phyloP scores from a whole-genome alignment of 2,329 filamentous ascomycete genomes.

The Penicillium sp. region DNA sequence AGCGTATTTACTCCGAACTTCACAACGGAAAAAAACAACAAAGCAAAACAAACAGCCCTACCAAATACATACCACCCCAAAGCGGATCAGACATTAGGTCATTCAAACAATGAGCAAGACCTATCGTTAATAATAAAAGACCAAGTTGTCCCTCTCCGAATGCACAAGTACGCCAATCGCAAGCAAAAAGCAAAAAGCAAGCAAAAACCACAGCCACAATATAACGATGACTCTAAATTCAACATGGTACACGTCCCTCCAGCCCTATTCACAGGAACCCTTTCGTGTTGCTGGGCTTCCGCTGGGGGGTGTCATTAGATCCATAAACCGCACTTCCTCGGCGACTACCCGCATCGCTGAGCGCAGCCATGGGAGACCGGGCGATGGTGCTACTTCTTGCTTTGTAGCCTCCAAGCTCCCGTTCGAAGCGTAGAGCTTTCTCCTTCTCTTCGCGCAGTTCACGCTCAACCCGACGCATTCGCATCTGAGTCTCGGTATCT shows the following conservation, averaged over 20 bases:
- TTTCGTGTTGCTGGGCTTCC: conserved; percentile 76
- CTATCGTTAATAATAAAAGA: conserved; percentile 10
- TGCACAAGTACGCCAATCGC: conserved; percentile 20
- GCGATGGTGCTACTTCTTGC: conserved; percentile 51
- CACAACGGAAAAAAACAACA: conserved; percentile 2
- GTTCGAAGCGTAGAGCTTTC: conserved; percentile 77
- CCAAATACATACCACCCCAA: conserved; percentile 12
- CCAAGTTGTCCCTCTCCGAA: conserved; percentile 15
- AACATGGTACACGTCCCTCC: conserved; percentile 20
- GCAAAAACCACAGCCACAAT: conserved; percentile 12
- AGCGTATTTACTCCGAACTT: conserved; percentile 15
- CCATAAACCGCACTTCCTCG: conserved; percentile 44
- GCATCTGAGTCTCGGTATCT: conserved; percentile 80
- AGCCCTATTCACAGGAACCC: conserved; percentile 67
- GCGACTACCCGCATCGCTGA: conserved; percentile 47
- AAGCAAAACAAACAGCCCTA: conserved; percentile 10
- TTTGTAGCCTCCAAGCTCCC: conserved; percentile 85
- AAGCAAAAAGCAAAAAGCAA: conserved; percentile 2
- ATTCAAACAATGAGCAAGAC: conserved; percentile 20
- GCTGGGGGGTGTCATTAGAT: conserved; percentile 60
- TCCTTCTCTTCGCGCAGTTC: conserved; percentile 89
- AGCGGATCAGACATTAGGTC: conserved; percentile 8
- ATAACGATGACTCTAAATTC: conserved; percentile 20
- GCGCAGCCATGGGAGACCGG: conserved; percentile 32
- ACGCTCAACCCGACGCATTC: conserved; percentile 82